Conservation (phyloP, 2,329 filamentous ascomycete genomes). For the Cryphonectria carpinicola region DNA sequence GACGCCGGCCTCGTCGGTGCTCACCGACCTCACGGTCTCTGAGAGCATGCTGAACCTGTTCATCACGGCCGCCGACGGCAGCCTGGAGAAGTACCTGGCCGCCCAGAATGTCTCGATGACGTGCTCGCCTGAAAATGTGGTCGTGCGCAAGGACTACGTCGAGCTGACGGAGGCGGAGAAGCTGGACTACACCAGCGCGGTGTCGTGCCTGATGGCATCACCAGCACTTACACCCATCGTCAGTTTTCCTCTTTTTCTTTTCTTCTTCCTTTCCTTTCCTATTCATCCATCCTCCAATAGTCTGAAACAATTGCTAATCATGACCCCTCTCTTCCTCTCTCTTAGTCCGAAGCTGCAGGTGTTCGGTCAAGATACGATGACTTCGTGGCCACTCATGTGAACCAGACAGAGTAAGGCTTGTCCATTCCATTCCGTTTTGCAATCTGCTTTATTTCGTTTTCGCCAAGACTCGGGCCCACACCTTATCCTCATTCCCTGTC, state of each 20-base stretch:
- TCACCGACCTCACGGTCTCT: slow-evolving; percentile 9
- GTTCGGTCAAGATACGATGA: slow-evolving; percentile 39
- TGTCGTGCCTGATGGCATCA: slow-evolving; percentile 11
- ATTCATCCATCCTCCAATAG: too few species aligned
- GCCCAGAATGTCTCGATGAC: background rate
- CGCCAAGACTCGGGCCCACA: background rate
- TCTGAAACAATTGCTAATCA: background rate
- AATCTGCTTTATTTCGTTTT: background rate
- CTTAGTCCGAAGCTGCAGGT: slow-evolving; percentile 33
- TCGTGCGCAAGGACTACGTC: slow-evolving; percentile 7
- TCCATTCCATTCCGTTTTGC: background rate
- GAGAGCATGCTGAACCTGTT: slow-evolving; percentile 13
- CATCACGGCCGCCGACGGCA: slow-evolving; percentile 1
- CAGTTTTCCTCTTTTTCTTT: background rate
- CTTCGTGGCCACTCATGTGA: slow-evolving; percentile 38
- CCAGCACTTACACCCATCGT: slow-evolving; percentile 4
- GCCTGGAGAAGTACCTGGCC: slow-evolving; percentile 3
- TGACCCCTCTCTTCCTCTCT: background rate
- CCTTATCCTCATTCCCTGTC: background rate
- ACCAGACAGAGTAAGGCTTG: slow-evolving; percentile 30
- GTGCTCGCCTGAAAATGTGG: background rate
- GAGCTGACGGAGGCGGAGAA: background rate
- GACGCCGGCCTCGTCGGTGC: slow-evolving; percentile 13
- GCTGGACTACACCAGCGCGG: background rate
- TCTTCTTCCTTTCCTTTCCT: background rate